A percentile compares a stretch with the other conserved stretches of the same genome.
These are phyloP conservation scores for Xylariaceae sp. DNA, from an alignment of 2,329 filamentous ascomycete genomes.

Conservation along the genomic window DNA sequence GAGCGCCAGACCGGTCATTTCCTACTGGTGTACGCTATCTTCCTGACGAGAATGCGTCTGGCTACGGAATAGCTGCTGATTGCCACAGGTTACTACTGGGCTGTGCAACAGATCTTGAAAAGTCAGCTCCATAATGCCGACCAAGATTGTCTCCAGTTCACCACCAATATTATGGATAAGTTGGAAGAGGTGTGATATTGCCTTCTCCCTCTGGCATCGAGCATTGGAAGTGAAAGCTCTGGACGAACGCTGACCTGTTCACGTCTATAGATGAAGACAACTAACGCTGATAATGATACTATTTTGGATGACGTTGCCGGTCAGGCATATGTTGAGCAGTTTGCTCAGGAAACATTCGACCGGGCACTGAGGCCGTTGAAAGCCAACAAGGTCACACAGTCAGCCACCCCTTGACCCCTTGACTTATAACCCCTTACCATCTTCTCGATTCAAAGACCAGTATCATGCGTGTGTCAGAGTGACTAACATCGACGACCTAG, in stretches of 20 bases:
- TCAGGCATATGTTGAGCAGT: constrained; percentile 90
- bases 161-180: constrained; percentile 81
- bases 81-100: constrained; percentile 73
- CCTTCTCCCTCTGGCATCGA: neutral
- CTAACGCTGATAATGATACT: constrained; percentile 72
- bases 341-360: constrained; percentile 81
- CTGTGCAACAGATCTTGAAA: constrained; percentile 83
- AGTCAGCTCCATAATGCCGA: constrained; percentile 74
- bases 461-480: neutral
- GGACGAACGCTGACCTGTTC: constrained; percentile 15
- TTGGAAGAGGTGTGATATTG: constrained; percentile 63
- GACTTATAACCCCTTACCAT: no score
- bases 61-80: neutral
- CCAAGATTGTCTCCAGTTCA: constrained; percentile 74
- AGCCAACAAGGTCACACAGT: constrained; percentile 79
- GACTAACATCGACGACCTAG: constrained; percentile 38
- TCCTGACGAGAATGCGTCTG: neutral
- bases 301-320: constrained; percentile 80
- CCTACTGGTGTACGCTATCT: constrained; percentile 81
- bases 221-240: neutral
- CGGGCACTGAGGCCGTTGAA: constrained; percentile 77
- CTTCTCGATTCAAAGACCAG: no score
- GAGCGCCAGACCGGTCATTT: constrained; percentile 75
- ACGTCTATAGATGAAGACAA: constrained; percentile 56
- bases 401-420: constrained; percentile 20